Evolutionary conservation across 305 asterid species (phyloP), one percentile per base, ranked within the genome.

Genomic region (Salvia sclarea): DNA sequence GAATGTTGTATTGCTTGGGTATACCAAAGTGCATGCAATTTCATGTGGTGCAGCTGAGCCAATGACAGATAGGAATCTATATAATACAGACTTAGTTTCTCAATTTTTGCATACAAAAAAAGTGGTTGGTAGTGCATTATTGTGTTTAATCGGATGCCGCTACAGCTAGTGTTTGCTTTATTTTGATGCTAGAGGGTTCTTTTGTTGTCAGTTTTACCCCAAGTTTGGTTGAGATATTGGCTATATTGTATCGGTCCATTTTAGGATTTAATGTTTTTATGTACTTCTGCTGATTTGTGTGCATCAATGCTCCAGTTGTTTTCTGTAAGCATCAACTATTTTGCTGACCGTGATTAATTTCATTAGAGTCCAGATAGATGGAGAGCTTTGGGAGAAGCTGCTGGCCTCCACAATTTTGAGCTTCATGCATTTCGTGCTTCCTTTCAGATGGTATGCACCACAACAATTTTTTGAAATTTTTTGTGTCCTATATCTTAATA

Each of bases 341-440:
- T 64, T 35, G 37, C 56, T 69, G 72, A 64, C 61, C 68, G 60
- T 69, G 70, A 25, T 58, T 71, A 74, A 52, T 69, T 69, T 74
- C 43, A 49, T 54, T 75, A 92, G 97, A 85, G 96, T 83, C 89
- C 98, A 63, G 96, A 92, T 56, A 86, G 98, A 78, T 90, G 97
- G 97, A 81, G 74, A 73, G 75, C 71, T 37, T 74, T 88, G 86
- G 97, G 84, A 37, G 77, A 83, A 79, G 76, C 74, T 57, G 89
- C 83, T 61, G 88, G 93, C 64, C 83, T 81, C 68, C 89, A 84
- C 73, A 92, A 90, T 78, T 88, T 92, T 75, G 91, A 85, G 83
- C 86, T 92, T 82, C 98, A 92, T 80, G 80, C 88, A 33, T 85
- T 82, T 79, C 98, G 97, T 75, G 96, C 98, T 69, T 92, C 93